Base-by-base conservation (phyloP, 2,329 filamentous ascomycete species). In the Venturia effusa region DNA sequence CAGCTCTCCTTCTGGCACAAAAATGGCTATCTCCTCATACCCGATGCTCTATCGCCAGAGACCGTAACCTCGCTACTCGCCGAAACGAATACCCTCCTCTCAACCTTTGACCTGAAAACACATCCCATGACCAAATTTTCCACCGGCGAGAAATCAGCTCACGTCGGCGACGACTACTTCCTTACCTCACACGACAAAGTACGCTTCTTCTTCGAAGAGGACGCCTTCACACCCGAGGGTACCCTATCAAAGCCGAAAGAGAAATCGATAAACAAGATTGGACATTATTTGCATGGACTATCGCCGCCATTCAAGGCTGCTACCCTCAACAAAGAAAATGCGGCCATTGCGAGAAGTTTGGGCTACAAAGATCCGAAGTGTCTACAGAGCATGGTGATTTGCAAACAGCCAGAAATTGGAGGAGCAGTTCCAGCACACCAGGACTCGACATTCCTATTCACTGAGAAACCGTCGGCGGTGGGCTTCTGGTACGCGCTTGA, bases 401-500 rank as follows among this genome's bases (percentile, higher is more conserved):
- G 92, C 84, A 99, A 99, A 76, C 93, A 97, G 77, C 92, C 94
- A 27, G 90, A 95, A 76, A 97, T 97, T 62, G 94, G 94, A 34
- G 93, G 90, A 27, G 89, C 89, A 1, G 94, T 97, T 54, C 91
- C 89, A 0, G 85, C 91, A 27, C 94, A 99, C 74, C 92, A 96
- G 77, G 93, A 97, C 75, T 90, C 85, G 68, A 92, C 91, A 0
- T 99, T 97, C 69, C 70, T 99, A 66, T 97, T 96, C 74, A 97
- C 94, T 1, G 80, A 92, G 68, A 88, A 90, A 43, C 93, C 93
- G 0, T 89, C 85, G 45, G 94, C 94, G 0, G 89, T 97, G 1
- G 94, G 94, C 0, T 97, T 93, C 78, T 99, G 94, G 94, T 96
- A 97, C 75, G 94, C 94, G 15, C 83, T 99, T 45, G 92, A 99